Base-by-base conservation (phyloP, 768 basidiomycete species). In the Candolleomyces aberdarensis region DNA sequence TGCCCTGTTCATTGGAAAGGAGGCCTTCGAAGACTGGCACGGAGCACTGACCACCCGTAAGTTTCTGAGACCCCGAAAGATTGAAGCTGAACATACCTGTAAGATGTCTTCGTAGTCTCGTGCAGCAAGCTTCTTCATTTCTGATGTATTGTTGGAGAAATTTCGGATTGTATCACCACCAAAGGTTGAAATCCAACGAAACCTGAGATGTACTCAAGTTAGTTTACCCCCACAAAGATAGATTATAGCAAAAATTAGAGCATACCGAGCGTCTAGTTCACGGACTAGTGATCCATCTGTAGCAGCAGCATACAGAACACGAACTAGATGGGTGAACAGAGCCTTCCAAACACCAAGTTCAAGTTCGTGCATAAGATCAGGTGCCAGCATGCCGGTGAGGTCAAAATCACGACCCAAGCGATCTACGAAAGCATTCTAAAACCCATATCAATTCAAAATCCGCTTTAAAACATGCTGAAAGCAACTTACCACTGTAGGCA, bases 261-360 rank as follows among this genome's bases (percentile, higher is more conserved):
- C 32, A 32, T 67, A 77, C 74, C 70, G 43, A 10, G 57, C 19
- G 46, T 75, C 65, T 2, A 74, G 58, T 31, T 60, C 56, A 9
- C 64, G 64, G n/a, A 76, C 63, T 1, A 36, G 9, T n/a, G 65
- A 62, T 17, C 57, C 41, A 8, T 66, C 68, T 39, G 61, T 31
- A 14, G 75, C 39, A 77, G 59, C 8, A 76, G 69, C 62, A 61
- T 69, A 56, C 0, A 77, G 62, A 17, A 79, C 64, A 0, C 71
- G 70, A 5, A 78, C 59, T 0, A 78, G 64, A 56, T 79, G 79
- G 0, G 61, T 71, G 52, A 78, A 74, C 4, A 74, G 32, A 2
- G 71, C 62, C 59, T 78, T 80, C 74, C 72, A 76, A 0, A 74
- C 70, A 8, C 77, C 75, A 14, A 78, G 62, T 61, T 78, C 76